Evolutionary conservation across 2,329 filamentous ascomycete species (phyloP), one percentile per base, ranked within the genome.

Genomic region (Colletotrichum graminicola): DNA sequence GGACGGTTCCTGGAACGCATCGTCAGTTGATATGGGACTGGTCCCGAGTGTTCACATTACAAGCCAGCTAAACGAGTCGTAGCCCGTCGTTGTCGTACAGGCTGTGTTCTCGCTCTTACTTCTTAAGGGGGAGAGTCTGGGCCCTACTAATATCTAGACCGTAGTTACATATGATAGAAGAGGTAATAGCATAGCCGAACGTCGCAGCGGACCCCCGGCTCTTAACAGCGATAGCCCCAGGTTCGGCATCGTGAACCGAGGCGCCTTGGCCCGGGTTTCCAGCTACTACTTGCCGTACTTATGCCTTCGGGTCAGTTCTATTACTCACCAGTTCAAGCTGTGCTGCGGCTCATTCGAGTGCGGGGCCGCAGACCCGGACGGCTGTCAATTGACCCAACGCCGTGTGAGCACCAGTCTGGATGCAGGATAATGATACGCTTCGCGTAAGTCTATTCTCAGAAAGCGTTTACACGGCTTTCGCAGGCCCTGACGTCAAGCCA

Each of bases 391-490:
- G n/a, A 41, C 34, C 41, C 34, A 23, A 39, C n/a, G n/a, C n/a
- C 4, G 3, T 16, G 16, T 57, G 14, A 11, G 34, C 34, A 36
- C 8, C 45, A 47, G 10, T 47, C 8, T 47, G 21, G 2, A 7
- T 21, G 47, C 18, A 7, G 4, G n/a, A 52, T n/a, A 29, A 54
- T n/a, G 34, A 55, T 23, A 11, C 4, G 26, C 65, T 51, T 51
- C 36, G 49, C 36, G 8, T 52, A 61, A 55, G 21, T 66, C 32
- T 70, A 55, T 66, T 55, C 55, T 60, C 62, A 43, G 49, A 7
- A 21, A 61, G 49, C 34, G 39, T 39, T 66, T n/a, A 47, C 54
- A 66, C 36, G 34, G 34, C 61, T 23, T 52, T 32, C 47, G 16
- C 8, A 11, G 32, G 5, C 39, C n/a, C 32, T 32, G 14, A 32